These are phyloP conservation scores for Talaromyces nanjingensis DNA, from an alignment of 495 filamentous ascomycete genomes.

Conservation along the genomic window DNA sequence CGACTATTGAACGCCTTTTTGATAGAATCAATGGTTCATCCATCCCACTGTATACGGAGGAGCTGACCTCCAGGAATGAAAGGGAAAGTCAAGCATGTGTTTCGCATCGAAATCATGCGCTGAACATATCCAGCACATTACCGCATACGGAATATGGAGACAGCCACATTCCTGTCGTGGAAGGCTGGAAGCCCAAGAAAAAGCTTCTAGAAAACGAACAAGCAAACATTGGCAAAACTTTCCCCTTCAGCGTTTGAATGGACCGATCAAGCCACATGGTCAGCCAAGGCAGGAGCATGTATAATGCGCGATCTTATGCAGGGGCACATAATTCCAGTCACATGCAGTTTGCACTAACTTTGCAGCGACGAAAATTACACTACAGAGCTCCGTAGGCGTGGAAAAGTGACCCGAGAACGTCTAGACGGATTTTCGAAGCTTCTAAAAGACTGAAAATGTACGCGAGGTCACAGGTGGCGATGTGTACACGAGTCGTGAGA, in stretches of 20 bases:
- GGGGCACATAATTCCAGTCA: neutral
- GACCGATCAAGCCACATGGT: neutral
- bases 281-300: neutral
- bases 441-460: neutral
- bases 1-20: neutral
- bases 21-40: neutral
- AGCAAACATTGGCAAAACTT: neutral
- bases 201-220: neutral
- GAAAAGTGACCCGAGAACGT: neutral
- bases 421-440: slow-evolving; percentile 2
- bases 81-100: no score
- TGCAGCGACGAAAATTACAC: neutral
- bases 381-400: neutral
- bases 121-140: no score
- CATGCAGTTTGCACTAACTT: neutral
- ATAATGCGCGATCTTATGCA: neutral
- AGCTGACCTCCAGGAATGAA: no score
- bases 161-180: no score
- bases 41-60: no score
- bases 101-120: no score
- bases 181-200: no score
- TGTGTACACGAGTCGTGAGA: neutral
- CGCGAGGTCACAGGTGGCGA: neutral
- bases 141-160: no score
- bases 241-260: neutral